Base-by-base conservation (phyloP, 805 yeast genomes). In the Candida ortonii region DNA sequence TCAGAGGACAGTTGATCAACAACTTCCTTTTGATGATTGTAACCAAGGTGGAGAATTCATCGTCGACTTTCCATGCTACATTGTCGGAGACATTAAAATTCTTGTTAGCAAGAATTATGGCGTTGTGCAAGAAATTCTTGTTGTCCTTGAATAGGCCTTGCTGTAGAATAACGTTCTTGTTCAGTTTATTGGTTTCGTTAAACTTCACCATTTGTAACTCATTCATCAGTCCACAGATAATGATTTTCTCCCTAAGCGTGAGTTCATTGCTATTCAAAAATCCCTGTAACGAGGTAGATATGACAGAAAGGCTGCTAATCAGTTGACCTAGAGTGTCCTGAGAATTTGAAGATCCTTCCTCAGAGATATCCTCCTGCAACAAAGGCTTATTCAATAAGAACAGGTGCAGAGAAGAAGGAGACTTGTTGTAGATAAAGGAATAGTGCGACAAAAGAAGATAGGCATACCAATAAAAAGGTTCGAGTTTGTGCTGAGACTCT, bases 71-170 rank as follows among this genome's bases (percentile, higher is more conserved):
- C 34, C 29, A 37, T 19, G 52, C 46, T 16, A 51, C 46, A 16
- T 36, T 46, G n/a, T 40, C 49, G 10, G 42, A 47, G 25, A 34
- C 46, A 30, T 55, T 59, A 34, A 59, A 53, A 15, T 65, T 64
- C 46, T 70, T 73, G 44, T 73, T 74, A 7, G 73, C 65, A 45
- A 74, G 60, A 11, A 76, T 74, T 13, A 75, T 68, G 1, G 78
- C 64, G 48, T 74, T 73, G 42, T 76, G 81, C 7, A 76, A 50
- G 17, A 62, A 59, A 40, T 67, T 64, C 31, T 64, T 64, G 43
- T 64, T 60, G 22, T 67, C 58, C 16, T 54, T 48, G 30, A 53
- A 53, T 3, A 55, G 37, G 5, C 58, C 57, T 24, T 50, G 52
- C 32, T 52, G 54, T 5, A 43, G 21, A 6, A 49, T 39, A 14